These are phyloP conservation scores for Kandelia obovata DNA, from an alignment of 345 rosid species.

Conservation along the genomic window DNA sequence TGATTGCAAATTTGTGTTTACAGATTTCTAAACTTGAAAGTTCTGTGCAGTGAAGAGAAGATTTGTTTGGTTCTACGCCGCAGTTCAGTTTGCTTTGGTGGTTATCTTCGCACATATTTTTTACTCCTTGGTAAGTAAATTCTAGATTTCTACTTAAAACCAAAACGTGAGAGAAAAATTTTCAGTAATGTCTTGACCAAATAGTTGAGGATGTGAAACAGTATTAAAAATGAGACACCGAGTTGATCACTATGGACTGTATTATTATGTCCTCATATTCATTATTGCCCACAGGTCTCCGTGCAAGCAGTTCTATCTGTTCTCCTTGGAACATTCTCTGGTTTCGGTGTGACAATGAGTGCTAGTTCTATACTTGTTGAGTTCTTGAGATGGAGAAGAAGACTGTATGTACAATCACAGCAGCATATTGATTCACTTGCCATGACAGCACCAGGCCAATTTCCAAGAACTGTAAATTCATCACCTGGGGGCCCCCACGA, in stretches of 20 bases:
- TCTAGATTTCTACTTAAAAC: too few species aligned
- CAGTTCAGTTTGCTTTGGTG: constrained; percentile 74
- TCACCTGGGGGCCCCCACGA: constrained; percentile 10
- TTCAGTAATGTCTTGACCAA: too few species aligned
- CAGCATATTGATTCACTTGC: constrained; percentile 20
- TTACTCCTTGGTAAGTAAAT: constrained; percentile 64
- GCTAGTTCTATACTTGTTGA: constrained; percentile 77
- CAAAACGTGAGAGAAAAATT: background rate
- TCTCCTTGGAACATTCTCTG: constrained; percentile 76
- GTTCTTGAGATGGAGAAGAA: constrained; percentile 68
- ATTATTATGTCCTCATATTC: constrained; percentile 1
- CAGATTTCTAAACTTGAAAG: constrained; percentile 3
- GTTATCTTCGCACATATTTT: constrained; percentile 84
- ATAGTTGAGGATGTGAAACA: too few species aligned
- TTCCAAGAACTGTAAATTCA: constrained; percentile 26
- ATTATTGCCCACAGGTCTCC: constrained; percentile 40
- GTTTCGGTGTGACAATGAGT: constrained; percentile 80
- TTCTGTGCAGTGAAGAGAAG: constrained; percentile 65
- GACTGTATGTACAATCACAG: constrained; percentile 34
- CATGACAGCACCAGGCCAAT: constrained; percentile 28
- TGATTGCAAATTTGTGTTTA: background rate
- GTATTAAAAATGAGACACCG: background rate
- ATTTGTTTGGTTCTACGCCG: constrained; percentile 82
- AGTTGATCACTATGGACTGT: background rate
- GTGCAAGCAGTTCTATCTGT: constrained; percentile 70